Conservation (phyloP, 805 yeast species). For the Lachancea meyersii region DNA sequence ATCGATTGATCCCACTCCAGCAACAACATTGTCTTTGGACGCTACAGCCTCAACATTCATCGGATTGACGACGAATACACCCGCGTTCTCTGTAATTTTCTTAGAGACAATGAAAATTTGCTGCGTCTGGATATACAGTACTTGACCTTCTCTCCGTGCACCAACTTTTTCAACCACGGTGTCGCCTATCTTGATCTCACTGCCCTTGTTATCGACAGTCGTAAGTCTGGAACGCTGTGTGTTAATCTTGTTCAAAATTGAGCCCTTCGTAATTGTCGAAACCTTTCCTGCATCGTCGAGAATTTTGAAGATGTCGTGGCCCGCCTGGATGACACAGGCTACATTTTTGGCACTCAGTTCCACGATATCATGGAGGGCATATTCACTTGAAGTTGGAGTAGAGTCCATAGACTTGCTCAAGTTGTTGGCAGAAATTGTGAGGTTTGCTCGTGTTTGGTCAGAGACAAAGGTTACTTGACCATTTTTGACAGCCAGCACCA, state of each 20-base stretch:
- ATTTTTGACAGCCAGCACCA: slow-evolving; percentile 73
- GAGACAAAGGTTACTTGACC: slow-evolving; percentile 87
- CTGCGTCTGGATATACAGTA: slow-evolving; percentile 79
- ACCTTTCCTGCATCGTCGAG: slow-evolving; percentile 77
- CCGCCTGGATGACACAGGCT: slow-evolving; percentile 86
- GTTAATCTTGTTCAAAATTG: slow-evolving; percentile 76
- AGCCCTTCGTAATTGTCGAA: slow-evolving; percentile 63
- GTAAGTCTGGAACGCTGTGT: slow-evolving; percentile 69
- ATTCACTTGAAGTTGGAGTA: slow-evolving; percentile 66
- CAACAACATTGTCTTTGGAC: slow-evolving; percentile 62
- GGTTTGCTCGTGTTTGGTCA: slow-evolving; percentile 81
- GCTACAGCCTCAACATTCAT: slow-evolving; percentile 76
- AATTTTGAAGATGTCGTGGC: slow-evolving; percentile 76
- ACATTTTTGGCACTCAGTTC: slow-evolving; percentile 79
- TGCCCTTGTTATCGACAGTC: slow-evolving; percentile 80
- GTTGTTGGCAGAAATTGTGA: slow-evolving; percentile 88
- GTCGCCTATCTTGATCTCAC: slow-evolving; percentile 83
- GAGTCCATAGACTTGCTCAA: slow-evolving; percentile 88
- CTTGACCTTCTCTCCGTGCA: slow-evolving; percentile 82
- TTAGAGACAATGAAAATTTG: slow-evolving; percentile 75
- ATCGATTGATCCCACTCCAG: slow-evolving; percentile 44
- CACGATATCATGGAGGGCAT: slow-evolving; percentile 83
- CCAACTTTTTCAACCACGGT: slow-evolving; percentile 81
- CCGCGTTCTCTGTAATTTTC: slow-evolving; percentile 75
- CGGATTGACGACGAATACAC: slow-evolving; percentile 79